Percentiles rank a stretch among this genome's conserved stretches.
phyloP scores from a whole-genome alignment of 2,329 filamentous ascomycete species.

The Nigrospora osmanthi region DNA sequence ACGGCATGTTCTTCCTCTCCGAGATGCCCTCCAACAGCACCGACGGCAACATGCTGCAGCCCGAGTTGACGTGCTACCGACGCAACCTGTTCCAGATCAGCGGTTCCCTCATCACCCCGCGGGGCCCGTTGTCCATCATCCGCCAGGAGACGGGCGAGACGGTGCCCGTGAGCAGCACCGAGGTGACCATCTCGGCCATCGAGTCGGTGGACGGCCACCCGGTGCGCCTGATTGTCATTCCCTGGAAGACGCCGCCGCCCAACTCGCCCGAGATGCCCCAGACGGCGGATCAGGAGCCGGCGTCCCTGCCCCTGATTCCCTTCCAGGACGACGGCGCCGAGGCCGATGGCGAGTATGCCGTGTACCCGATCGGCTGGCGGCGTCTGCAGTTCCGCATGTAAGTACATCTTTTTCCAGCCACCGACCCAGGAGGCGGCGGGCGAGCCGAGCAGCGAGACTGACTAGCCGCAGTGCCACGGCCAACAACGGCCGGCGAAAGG shows the following conservation, averaged over 20 bases:
- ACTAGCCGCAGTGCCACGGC: slow-evolving; percentile 63
- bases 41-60: slow-evolving; percentile 55
- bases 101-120: slow-evolving; percentile 74
- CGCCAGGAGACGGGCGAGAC: slow-evolving; percentile 72
- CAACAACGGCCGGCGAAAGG: slow-evolving; percentile 90
- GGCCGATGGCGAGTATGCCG: slow-evolving; percentile 71
- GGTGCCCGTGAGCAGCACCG: slow-evolving; percentile 72
- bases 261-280: slow-evolving; percentile 62
- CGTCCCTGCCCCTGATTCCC: slow-evolving; percentile 66
- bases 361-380: slow-evolving; percentile 91
- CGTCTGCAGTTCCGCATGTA: slow-evolving; percentile 82
- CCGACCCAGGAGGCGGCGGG: not conserved
- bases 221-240: slow-evolving; percentile 91
- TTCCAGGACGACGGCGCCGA: slow-evolving; percentile 54
- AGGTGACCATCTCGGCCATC: slow-evolving; percentile 83
- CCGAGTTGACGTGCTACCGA: slow-evolving; percentile 90
- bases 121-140: slow-evolving; percentile 71
- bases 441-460: not conserved
- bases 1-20: slow-evolving; percentile 84
- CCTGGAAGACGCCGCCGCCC: slow-evolving; percentile 91
- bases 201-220: slow-evolving; percentile 91
- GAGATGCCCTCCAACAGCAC: slow-evolving; percentile 61
- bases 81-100: slow-evolving; percentile 95
- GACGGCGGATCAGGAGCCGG: slow-evolving; percentile 73
- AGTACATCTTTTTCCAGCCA: slow-evolving; percentile 21